phyloP scores from a whole-genome alignment of 352 stramenopile genomes.

The Pythium utonaiense region DNA sequence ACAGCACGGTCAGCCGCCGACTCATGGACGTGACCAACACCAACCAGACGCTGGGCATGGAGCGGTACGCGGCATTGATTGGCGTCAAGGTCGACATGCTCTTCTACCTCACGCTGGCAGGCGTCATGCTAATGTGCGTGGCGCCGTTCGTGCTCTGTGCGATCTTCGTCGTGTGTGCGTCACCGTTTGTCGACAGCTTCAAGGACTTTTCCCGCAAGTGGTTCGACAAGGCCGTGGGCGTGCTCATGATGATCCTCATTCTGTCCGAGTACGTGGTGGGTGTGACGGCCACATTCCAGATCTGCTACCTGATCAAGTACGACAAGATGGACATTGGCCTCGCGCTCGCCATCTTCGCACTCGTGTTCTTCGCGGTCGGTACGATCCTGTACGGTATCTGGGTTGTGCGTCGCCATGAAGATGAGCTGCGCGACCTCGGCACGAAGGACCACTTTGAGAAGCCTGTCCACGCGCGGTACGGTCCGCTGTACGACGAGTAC shows the following conservation, averaged over 20 bases:
- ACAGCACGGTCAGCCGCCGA: slow-evolving; percentile 6
- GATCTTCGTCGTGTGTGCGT: slow-evolving; percentile 41
- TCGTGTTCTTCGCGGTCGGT: slow-evolving; percentile 70
- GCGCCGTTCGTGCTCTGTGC: slow-evolving; percentile 44
- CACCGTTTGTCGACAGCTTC: slow-evolving; percentile 55
- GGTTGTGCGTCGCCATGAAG: slow-evolving; percentile 71
- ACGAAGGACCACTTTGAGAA: slow-evolving; percentile 87
- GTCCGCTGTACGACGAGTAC: slow-evolving; percentile 86
- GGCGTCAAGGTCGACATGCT: slow-evolving; percentile 74
- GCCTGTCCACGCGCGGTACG: slow-evolving; percentile 73
- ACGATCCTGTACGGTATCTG: slow-evolving; percentile 77
- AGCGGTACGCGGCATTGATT: slow-evolving; percentile 72
- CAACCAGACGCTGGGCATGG: slow-evolving; percentile 52
- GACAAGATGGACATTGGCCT: slow-evolving; percentile 46
- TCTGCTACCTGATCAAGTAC: slow-evolving; percentile 77
- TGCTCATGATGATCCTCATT: slow-evolving; percentile 82
- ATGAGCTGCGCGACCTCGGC: slow-evolving; percentile 74
- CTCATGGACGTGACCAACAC: slow-evolving; percentile 23
- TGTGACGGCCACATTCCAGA: slow-evolving; percentile 80
- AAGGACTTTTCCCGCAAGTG: slow-evolving; percentile 57
- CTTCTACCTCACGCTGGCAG: slow-evolving; percentile 76
- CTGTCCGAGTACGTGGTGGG: slow-evolving; percentile 82
- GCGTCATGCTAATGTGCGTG: slow-evolving; percentile 48
- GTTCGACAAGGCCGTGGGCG: slow-evolving; percentile 75
- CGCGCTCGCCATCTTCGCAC: slow-evolving; percentile 57